Conservation (phyloP, 1,284 basidiomycete genomes). For the Irpex sp. region DNA sequence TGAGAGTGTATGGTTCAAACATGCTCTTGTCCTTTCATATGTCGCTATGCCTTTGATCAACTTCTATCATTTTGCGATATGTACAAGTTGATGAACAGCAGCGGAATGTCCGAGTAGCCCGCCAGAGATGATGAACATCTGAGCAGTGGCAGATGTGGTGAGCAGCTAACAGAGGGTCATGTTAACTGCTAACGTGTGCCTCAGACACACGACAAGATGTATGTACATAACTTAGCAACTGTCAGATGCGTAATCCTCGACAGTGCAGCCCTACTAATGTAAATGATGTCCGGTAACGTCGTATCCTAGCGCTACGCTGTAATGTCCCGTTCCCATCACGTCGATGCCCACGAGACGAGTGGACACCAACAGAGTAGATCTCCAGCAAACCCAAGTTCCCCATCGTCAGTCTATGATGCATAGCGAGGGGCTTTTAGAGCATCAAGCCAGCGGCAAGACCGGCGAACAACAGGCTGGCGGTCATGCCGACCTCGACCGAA, state of each 20-base stretch:
- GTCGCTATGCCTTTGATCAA: background rate
- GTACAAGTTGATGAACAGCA: background rate
- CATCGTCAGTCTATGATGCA: background rate
- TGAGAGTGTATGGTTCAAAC: background rate
- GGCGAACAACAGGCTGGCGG: constrained; percentile 15
- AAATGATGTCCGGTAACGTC: background rate
- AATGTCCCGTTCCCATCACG: background rate
- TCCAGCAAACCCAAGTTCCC: background rate
- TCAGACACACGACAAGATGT: background rate
- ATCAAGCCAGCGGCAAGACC: constrained; percentile 32
- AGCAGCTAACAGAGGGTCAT: background rate
- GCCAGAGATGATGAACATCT: background rate
- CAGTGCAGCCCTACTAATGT: constrained; percentile 1
- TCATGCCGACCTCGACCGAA: constrained; percentile 10
- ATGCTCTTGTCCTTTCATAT: background rate
- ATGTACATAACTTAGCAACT: background rate
- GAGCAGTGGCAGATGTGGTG: background rate
- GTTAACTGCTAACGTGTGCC: background rate
- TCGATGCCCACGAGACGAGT: background rate
- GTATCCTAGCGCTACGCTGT: constrained; percentile 7
- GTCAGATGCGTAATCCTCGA: background rate
- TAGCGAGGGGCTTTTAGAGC: constrained; percentile 19
- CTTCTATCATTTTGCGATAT: background rate
- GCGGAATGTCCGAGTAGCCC: background rate
- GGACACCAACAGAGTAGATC: background rate